phyloP scores from a whole-genome alignment of 139 green algal species.

The Diplosphaera chodatii region DNA sequence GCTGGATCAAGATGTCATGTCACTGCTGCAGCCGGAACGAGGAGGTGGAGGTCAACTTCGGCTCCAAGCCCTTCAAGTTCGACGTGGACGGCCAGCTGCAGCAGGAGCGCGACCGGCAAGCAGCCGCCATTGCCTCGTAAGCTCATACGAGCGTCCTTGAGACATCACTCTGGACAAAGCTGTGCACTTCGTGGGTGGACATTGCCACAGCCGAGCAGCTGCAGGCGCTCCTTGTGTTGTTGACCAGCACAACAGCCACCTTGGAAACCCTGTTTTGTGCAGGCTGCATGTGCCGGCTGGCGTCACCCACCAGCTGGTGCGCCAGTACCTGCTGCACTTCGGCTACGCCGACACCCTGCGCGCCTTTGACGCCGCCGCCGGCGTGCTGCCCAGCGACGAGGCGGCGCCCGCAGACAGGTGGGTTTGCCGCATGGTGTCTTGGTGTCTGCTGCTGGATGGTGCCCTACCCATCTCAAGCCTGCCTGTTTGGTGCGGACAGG shows the following conservation, averaged over 20 bases:
- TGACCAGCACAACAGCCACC: no score
- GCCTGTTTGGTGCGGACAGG: no score
- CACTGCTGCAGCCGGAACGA: slow-evolving; percentile 47
- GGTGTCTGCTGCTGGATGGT: no score
- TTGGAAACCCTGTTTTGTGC: no score
- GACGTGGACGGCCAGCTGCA: slow-evolving; percentile 62
- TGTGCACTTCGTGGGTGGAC: no score
- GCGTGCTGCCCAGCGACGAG: slow-evolving; percentile 3
- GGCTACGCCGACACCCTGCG: slow-evolving; percentile 69
- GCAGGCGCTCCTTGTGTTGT: no score
- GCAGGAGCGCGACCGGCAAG: slow-evolving; percentile 44
- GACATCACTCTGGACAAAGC: no score
- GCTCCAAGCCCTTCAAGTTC: slow-evolving; percentile 65
- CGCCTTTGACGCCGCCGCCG: slow-evolving; percentile 56
- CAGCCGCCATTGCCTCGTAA: slow-evolving; percentile 16
- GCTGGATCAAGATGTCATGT: no score
- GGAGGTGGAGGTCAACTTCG: slow-evolving; percentile 76
- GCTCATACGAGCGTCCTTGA: no score
- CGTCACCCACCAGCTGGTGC: slow-evolving; percentile 61
- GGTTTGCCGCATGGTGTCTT: no score
- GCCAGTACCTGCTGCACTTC: slow-evolving; percentile 71
- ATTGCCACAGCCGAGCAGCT: no score
- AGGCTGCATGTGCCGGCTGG: slow-evolving; percentile 21
- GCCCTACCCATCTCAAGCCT: no score
- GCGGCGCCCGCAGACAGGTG: not conserved